These are phyloP conservation scores for Thalassia testudinum DNA, from an alignment of 116 monocot species.

Conservation along the genomic window DNA sequence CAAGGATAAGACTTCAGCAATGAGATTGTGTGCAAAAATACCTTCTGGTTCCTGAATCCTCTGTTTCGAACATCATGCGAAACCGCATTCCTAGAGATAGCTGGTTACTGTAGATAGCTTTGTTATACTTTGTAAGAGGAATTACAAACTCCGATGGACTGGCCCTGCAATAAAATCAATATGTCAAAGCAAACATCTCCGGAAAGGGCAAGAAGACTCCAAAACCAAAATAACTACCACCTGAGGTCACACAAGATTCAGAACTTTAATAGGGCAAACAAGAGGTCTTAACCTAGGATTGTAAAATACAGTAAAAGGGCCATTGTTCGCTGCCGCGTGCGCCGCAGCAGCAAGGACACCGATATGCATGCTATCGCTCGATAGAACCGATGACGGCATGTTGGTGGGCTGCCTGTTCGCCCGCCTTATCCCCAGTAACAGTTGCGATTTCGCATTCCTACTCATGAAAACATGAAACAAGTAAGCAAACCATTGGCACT, in stretches of 20 bases:
- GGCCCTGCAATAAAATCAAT: slow-evolving; percentile 30
- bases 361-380: slow-evolving; percentile 83
- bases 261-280: too few relatives aligned
- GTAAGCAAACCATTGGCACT: too few relatives aligned
- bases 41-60: slow-evolving; percentile 70
- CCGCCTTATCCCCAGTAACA: slow-evolving; percentile 64
- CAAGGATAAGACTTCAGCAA: not conserved
- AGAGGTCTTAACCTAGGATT: slow-evolving; percentile 45
- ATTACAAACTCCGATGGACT: slow-evolving; percentile 80
- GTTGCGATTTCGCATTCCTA: slow-evolving; percentile 69
- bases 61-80: slow-evolving; percentile 75
- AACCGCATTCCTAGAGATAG: slow-evolving; percentile 70
- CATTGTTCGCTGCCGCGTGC: slow-evolving; percentile 59
- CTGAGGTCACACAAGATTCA: not conserved
- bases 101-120: slow-evolving; percentile 48
- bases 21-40: not conserved
- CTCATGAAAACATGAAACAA: too few relatives aligned
- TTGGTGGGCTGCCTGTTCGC: slow-evolving; percentile 67
- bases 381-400: slow-evolving; percentile 64
- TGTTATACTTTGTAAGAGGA: slow-evolving; percentile 66
- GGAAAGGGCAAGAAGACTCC: not conserved
- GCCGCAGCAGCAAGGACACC: slow-evolving; percentile 81
- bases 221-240: not conserved
- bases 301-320: slow-evolving; percentile 73
- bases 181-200: not conserved